Evolutionary conservation across 225 moss, liverwort and hornwort species (phyloP).

Genomic region (Anthoceros angustus): DNA sequence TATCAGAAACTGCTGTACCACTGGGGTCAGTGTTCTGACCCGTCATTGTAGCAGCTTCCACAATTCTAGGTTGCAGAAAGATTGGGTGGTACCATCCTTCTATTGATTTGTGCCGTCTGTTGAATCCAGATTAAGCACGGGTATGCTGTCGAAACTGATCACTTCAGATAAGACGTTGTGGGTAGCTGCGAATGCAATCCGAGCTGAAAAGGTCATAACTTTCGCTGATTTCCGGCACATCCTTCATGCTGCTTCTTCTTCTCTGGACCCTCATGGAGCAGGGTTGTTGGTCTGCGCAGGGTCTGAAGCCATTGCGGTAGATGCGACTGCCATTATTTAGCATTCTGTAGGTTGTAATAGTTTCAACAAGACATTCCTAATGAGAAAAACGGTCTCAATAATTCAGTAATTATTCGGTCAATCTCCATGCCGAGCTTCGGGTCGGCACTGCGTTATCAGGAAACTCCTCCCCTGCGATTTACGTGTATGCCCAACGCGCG

Average conservation of each 20-base stretch:
- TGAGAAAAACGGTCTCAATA: too few species aligned
- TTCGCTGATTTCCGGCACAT: constrained; percentile 4
- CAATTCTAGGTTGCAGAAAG: not conserved
- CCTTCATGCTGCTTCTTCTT: not conserved
- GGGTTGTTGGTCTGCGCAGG: constrained; percentile 19
- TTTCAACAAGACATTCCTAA: too few species aligned
- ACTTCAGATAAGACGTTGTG: constrained; percentile 58
- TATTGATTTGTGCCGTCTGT: not conserved
- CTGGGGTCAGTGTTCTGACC: constrained; percentile 31
- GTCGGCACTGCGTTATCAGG: too few species aligned
- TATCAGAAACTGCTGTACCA: constrained; percentile 55
- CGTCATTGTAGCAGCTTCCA: not conserved
- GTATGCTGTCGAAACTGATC: constrained; percentile 37
- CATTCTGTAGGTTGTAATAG: too few species aligned
- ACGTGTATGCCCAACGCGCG: too few species aligned
- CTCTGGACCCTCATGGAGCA: not conserved
- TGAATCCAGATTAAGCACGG: not conserved
- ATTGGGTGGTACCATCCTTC: not conserved
- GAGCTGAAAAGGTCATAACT: constrained; percentile 36
- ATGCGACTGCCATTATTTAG: too few species aligned
- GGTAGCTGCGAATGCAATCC: constrained; percentile 76
- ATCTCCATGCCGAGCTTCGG: too few species aligned
- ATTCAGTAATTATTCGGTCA: too few species aligned
- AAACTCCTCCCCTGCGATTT: too few species aligned
- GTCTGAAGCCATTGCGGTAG: constrained; percentile 42